A percentile compares a stretch with the other conserved stretches of the same genome.
Conservation (phyloP, 305 asterid genomes). For the Fraxinus nigra region DNA sequence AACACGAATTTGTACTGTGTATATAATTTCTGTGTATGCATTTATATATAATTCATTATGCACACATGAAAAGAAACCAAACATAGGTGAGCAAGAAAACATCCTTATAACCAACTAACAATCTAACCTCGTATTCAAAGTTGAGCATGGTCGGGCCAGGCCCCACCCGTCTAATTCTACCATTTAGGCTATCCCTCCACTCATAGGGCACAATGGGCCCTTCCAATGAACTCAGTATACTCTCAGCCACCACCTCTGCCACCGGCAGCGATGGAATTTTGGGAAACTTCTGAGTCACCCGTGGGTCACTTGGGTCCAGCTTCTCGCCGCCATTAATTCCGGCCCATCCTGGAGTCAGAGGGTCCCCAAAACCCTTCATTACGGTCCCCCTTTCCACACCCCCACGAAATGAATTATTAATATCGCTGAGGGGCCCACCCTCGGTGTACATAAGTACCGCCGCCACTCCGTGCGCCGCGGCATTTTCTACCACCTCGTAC, state of each 20-base stretch:
- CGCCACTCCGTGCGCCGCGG: slow-evolving; percentile 74
- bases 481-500: slow-evolving; percentile 63
- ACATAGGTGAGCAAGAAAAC: not conserved
- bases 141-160: slow-evolving; percentile 77
- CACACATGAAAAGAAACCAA: not conserved
- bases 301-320: slow-evolving; percentile 44
- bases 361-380: slow-evolving; percentile 88
- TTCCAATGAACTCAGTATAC: slow-evolving; percentile 51
- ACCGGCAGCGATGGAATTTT: slow-evolving; percentile 75
- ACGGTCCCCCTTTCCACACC: slow-evolving; percentile 97
- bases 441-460: slow-evolving; percentile 93
- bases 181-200: slow-evolving; percentile 46
- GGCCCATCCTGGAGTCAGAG: slow-evolving; percentile 90
- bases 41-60: not conserved
- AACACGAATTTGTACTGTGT: not conserved
- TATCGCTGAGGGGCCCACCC: slow-evolving; percentile 28
- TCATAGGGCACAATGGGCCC: slow-evolving; percentile 47
- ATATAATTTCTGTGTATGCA: not conserved
- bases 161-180: slow-evolving; percentile 48
- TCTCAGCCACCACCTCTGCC: slow-evolving; percentile 64
- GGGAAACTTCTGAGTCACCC: slow-evolving; percentile 59
- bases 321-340: slow-evolving; percentile 60
- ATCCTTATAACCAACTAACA: not conserved
- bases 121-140: slow-evolving; percentile 68
- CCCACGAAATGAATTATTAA: slow-evolving; percentile 26